These are phyloP conservation scores for Hawksworthiomyces lignivorus DNA, from an alignment of 2,329 filamentous ascomycete species.

Conservation along the genomic window DNA sequence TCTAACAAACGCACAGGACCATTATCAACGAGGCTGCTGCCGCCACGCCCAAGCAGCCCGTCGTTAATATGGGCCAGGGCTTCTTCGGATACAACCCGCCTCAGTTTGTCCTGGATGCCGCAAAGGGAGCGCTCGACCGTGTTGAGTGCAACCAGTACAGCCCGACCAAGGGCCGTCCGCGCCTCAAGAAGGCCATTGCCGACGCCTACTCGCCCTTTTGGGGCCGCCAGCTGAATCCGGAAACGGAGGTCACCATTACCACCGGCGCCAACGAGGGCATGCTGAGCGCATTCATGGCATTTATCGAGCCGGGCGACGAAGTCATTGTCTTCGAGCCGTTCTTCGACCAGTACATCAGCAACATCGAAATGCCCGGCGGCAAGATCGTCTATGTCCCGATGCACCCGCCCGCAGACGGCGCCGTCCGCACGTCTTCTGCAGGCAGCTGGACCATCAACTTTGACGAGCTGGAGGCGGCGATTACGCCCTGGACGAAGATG, in stretches of 20 bases:
- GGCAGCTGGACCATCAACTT: slow-evolving; percentile 86
- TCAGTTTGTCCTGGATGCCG: slow-evolving; percentile 80
- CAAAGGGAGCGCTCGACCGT: slow-evolving; percentile 77
- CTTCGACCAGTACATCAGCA: slow-evolving; percentile 98
- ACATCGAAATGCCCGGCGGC: slow-evolving; percentile 96
- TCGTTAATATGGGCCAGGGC: slow-evolving; percentile 49
- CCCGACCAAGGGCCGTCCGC: slow-evolving; percentile 84
- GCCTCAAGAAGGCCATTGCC: slow-evolving; percentile 86
- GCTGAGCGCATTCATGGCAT: slow-evolving; percentile 96
- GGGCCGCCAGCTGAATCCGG: slow-evolving; percentile 71
- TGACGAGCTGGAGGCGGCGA: slow-evolving; percentile 68
- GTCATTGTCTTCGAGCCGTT: slow-evolving; percentile 98
- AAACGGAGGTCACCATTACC: slow-evolving; percentile 90
- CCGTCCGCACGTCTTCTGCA: slow-evolving; percentile 71
- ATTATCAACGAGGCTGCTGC: slow-evolving; percentile 47
- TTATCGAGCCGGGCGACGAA: slow-evolving; percentile 89
- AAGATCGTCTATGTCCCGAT: slow-evolving; percentile 94
- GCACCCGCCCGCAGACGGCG: slow-evolving; percentile 76
- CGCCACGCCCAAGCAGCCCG: slow-evolving; percentile 41
- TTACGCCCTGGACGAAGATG: slow-evolving; percentile 89
- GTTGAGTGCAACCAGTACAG: slow-evolving; percentile 99
- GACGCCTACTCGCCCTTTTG: slow-evolving; percentile 88
- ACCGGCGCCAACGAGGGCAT: slow-evolving; percentile 90
- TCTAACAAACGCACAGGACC: slow-evolving; percentile 26
- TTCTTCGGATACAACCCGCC: slow-evolving; percentile 95